A percentile compares a stretch with the other conserved stretches of the same genome.
Conservation (phyloP, 805 yeast species). For the Candida arabinofermentans region DNA sequence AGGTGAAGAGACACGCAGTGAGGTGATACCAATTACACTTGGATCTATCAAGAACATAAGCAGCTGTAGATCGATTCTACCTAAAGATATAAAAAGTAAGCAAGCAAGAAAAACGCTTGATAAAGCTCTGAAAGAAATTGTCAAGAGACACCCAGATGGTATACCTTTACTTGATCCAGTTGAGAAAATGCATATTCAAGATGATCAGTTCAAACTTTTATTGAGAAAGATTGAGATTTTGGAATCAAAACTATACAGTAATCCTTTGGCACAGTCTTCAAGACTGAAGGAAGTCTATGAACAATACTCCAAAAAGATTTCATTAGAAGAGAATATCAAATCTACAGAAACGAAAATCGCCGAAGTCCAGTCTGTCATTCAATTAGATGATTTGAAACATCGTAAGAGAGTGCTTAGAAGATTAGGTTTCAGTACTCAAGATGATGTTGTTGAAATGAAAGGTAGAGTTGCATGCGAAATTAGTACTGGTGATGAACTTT, state of each 20-base stretch:
- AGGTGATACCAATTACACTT: constrained; percentile 81
- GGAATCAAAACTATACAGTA: constrained; percentile 66
- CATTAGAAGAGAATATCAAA: constrained; percentile 55
- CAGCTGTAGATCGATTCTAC: constrained; percentile 75
- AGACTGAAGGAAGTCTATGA: constrained; percentile 60
- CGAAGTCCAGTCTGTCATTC: constrained; percentile 88
- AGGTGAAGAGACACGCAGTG: constrained; percentile 69
- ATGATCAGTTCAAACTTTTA: constrained; percentile 65
- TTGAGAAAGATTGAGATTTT: constrained; percentile 77
- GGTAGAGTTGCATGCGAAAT: constrained; percentile 94
- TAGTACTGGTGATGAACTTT: constrained; percentile 81
- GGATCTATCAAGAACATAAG: constrained; percentile 72
- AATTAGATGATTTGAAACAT: constrained; percentile 87
- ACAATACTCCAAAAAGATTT: constrained; percentile 61
- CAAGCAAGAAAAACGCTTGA: constrained; percentile 57
- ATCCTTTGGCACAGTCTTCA: constrained; percentile 62
- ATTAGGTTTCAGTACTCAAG: constrained; percentile 80
- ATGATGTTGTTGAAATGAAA: constrained; percentile 89
- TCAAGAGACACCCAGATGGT: constrained; percentile 83
- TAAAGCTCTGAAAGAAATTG: constrained; percentile 76
- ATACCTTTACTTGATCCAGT: constrained; percentile 90
- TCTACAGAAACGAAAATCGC: constrained; percentile 58
- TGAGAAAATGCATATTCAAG: constrained; percentile 80
- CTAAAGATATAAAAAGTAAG: constrained; percentile 62
- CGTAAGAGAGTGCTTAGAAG: constrained; percentile 91